phyloP scores from a whole-genome alignment of 225 moss, liverwort and hornwort genomes.

The Polytrichum commune region DNA sequence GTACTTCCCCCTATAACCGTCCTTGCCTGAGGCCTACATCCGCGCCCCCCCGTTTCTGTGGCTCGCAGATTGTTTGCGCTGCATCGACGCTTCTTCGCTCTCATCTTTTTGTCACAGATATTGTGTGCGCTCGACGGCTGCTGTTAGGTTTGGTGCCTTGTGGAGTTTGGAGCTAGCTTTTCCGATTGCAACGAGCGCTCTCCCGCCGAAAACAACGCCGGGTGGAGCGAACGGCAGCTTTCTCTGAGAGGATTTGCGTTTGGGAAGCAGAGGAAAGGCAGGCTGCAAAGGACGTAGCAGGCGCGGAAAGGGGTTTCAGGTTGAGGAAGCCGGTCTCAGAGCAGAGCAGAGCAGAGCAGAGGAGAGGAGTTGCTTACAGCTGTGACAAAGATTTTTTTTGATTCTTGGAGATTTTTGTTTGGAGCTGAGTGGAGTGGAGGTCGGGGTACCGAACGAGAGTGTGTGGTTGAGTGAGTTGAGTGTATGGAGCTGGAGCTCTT shows the following conservation, averaged over 20 bases:
- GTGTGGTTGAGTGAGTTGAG: neutral
- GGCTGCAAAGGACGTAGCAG: no score
- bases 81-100: neutral
- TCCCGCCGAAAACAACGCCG: neutral
- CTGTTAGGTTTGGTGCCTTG: neutral
- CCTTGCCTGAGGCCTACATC: neutral
- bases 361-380: no score
- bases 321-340: no score
- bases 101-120: neutral
- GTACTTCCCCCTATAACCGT: neutral
- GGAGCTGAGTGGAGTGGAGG: neutral
- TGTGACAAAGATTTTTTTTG: no score
- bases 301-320: no score
- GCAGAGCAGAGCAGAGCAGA: no score
- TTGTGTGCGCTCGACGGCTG: neutral
- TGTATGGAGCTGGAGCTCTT: neutral
- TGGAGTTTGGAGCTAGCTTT: neutral
- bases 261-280: no score
- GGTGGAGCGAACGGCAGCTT: no score
- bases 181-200: neutral
- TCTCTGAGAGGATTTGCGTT: no score
- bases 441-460: neutral
- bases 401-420: neutral
- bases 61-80: neutral
- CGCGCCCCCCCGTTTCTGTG: conserved; percentile 9